These are phyloP conservation scores for Hemileccinum impolitum DNA, from an alignment of 768 basidiomycete genomes.

Conservation along the genomic window DNA sequence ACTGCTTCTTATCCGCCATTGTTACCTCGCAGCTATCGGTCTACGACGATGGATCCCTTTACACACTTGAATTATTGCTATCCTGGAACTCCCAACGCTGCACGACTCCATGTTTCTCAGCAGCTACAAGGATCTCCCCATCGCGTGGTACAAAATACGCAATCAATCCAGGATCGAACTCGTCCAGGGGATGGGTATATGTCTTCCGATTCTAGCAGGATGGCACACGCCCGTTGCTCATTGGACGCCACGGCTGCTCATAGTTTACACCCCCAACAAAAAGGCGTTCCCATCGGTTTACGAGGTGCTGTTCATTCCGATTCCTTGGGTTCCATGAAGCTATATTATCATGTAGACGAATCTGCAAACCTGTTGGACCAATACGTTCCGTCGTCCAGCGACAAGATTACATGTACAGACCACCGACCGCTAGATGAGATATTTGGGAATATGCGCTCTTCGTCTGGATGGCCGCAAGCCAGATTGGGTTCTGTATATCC, in stretches of 20 bases:
- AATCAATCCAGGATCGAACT: neutral
- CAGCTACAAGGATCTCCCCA: neutral
- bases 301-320: neutral
- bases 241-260: neutral
- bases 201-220: neutral
- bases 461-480: neutral
- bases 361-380: conserved; percentile 14
- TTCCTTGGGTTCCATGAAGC: neutral
- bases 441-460: conserved; percentile 11
- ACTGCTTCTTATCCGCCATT: neutral
- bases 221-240: neutral
- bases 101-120: conserved; percentile 1
- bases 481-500: neutral
- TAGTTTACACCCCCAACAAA: neutral
- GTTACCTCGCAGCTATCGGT: neutral
- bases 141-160: neutral
- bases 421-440: conserved; percentile 28
- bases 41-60: conserved; percentile 15
- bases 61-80: conserved; percentile 15
- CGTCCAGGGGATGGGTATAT: neutral
- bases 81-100: conserved; percentile 1
- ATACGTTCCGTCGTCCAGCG: conserved; percentile 27
- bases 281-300: neutral
- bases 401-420: conserved; percentile 26
- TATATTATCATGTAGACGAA: neutral